These are phyloP conservation scores for Sporobolomyces phaffii DNA, from an alignment of 768 basidiomycete species.

Conservation along the genomic window DNA sequence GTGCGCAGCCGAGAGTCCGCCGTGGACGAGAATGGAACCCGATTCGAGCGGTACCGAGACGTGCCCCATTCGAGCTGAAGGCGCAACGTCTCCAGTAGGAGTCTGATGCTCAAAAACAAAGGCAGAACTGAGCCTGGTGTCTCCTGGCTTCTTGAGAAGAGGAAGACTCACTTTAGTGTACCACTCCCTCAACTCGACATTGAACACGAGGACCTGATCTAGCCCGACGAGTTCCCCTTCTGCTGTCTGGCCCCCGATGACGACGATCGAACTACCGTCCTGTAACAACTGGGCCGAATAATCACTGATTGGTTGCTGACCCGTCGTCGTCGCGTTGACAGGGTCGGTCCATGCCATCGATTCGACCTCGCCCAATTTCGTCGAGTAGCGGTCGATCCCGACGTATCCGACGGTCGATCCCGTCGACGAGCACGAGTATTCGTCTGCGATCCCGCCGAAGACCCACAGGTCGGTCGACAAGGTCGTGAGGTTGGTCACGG, in stretches of 20 bases:
- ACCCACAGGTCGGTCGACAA: constrained; percentile 33
- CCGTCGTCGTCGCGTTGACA: background rate
- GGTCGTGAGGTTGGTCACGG: constrained; percentile 20
- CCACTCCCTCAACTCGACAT: constrained; percentile 19
- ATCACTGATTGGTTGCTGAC: constrained; percentile 38
- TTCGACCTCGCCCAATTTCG: constrained; percentile 19
- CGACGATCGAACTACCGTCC: constrained; percentile 4
- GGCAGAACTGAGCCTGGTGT: too few relatives aligned
- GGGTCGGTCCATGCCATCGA: constrained; percentile 18
- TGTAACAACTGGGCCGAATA: constrained; percentile 26
- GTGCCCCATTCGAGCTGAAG: constrained; percentile 38
- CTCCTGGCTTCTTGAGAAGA: too few relatives aligned
- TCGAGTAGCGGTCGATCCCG: constrained; percentile 37
- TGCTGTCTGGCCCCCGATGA: constrained; percentile 39
- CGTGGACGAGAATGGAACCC: constrained; percentile 35
- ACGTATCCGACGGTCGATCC: constrained; percentile 35
- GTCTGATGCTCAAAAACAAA: too few relatives aligned
- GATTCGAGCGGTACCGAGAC: constrained; percentile 12
- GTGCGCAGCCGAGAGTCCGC: constrained; percentile 24
- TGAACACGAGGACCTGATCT: constrained; percentile 21
- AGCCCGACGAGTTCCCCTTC: constrained; percentile 24
- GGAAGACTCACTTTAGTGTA: constrained; percentile 5
- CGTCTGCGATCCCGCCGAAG: constrained; percentile 40
- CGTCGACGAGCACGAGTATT: constrained; percentile 28
- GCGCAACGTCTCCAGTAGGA: background rate